Evolutionary conservation across 2,329 filamentous ascomycete species (phyloP), one percentile per base, ranked within the genome.

Genomic region (Paramyrothecium roridum): DNA sequence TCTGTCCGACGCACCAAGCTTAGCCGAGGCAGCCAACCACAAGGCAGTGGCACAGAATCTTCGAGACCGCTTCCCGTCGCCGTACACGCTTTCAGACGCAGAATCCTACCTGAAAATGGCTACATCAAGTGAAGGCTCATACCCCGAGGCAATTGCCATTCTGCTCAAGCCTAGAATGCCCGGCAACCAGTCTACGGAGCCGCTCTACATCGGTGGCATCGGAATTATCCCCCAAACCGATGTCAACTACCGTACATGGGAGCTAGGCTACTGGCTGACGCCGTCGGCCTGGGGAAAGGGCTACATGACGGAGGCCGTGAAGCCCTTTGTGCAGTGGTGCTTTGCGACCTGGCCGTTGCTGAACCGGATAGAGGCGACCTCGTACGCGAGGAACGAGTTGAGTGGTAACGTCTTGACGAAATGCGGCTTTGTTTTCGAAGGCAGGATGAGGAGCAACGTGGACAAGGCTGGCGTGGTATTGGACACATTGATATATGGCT

Each of bases 241-340:
- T 53, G 67, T 76, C 60, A 69, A 78, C 57, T 72, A 70, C 59
- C 69, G 71, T 50, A 77, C 72, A 3, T 72, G 73, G 63, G 77
- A 81, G 67, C 8, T 83, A 1, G 80, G 80, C 4, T 83, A 82
- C 67, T 81, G 75, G 72, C 43, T 79, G 22, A 73, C 69, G 1
- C 68, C 66, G 40, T 60, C 66, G 11, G 65, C 70, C 50, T 79
- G 79, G 80, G 77, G 80, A 1, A 70, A 69, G 33, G 80, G 80
- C 1, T 72, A 78, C 55, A 72, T 69, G 54, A 74, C 70, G 1
- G 76, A 75, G 58, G 77, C 72, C 16, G 56, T 72, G 2, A 50
- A 26, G 3, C 76, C 58, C 2, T 73, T 81, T 51, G 62, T 67
- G n/a, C 63, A 60, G 21, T 83, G 79, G 77, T 67, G 71, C 3